phyloP scores from a whole-genome alignment of 495 filamentous ascomycete genomes.

The Trichoderma reesei region DNA sequence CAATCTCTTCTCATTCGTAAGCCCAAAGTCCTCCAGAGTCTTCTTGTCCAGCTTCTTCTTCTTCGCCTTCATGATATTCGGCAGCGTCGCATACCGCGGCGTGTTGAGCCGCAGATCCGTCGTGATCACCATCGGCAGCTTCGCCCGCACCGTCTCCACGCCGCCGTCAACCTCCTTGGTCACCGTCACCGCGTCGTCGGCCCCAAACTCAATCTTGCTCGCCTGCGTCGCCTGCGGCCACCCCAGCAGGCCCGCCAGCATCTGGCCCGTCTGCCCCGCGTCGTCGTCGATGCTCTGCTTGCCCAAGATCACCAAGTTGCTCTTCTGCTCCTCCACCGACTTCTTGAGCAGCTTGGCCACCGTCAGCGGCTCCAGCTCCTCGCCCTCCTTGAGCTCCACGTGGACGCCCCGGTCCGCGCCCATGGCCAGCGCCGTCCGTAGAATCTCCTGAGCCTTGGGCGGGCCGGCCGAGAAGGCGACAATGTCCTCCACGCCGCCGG shows the following conservation, averaged over 20 bases:
- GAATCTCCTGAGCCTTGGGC: conserved; percentile 70
- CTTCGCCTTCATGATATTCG: conserved; percentile 99
- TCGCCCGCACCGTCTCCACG: conserved; percentile 74
- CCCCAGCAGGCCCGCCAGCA: conserved; percentile 84
- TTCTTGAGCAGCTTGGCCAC: conserved; percentile 80
- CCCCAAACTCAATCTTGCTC: conserved; percentile 63
- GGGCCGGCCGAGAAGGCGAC: conserved; percentile 82
- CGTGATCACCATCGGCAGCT: conserved; percentile 84
- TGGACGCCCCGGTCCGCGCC: conserved; percentile 87
- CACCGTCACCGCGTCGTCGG: conserved; percentile 53
- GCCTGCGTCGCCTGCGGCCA: conserved; percentile 96
- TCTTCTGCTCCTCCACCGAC: conserved; percentile 69
- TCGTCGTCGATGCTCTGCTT: conserved; percentile 99
- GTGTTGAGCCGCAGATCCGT: conserved; percentile 93
- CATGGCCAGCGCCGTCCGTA: conserved; percentile 98
- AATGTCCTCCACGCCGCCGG: conserved; percentile 68
- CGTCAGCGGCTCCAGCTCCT: conserved; percentile 72
- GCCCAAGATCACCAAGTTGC: conserved; percentile 85
- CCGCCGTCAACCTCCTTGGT: conserved; percentile 92
- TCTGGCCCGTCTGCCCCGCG: conserved; percentile 91
- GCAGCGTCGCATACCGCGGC: conserved; percentile 88
- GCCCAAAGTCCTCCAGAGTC: conserved; percentile 68
- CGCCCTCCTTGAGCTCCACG: conserved; percentile 59
- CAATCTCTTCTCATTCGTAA: conserved; percentile 62
- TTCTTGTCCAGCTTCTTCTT: conserved; percentile 97